Conservation (phyloP, 768 basidiomycete species). For the Rhodosporidiobolus sp. region DNA sequence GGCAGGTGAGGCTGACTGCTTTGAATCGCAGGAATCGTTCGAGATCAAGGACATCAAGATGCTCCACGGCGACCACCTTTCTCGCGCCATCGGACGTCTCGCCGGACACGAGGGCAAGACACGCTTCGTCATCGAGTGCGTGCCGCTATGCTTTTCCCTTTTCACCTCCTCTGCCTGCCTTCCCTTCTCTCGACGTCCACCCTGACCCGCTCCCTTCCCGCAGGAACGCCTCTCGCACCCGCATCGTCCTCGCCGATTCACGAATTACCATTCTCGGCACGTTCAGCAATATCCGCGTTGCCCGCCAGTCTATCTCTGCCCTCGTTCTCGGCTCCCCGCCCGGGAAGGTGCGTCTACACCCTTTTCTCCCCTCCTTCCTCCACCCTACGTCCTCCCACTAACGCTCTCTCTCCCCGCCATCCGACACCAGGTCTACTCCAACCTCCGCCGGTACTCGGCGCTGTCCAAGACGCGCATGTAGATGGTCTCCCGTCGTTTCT, state of each 20-base stretch:
- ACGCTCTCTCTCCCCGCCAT: too few species aligned
- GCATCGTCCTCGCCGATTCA: constrained; percentile 97
- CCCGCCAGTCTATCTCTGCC: constrained; percentile 78
- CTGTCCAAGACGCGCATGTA: too few species aligned
- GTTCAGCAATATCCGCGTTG: constrained; percentile 97
- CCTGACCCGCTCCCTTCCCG: too few species aligned
- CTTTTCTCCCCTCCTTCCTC: too few species aligned
- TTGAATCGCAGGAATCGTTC: constrained; percentile 53
- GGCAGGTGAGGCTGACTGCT: too few species aligned
- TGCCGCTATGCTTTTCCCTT: too few species aligned
- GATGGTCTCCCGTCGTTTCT: too few species aligned
- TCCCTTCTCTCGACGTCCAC: too few species aligned
- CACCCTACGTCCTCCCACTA: too few species aligned
- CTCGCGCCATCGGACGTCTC: constrained; percentile 98
- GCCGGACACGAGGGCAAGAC: constrained; percentile 99
- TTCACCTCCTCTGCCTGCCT: too few species aligned
- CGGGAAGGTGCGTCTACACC: constrained; percentile 47
- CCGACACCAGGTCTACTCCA: too few species aligned
- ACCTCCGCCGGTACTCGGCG: too few species aligned
- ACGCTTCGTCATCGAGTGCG: constrained; percentile 85
- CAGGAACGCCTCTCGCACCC: constrained; percentile 81
- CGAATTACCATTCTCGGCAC: constrained; percentile 99
- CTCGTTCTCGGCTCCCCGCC: constrained; percentile 42
- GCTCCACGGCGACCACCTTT: constrained; percentile 92
- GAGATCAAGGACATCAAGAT: constrained; percentile 99